Evolutionary conservation across 768 basidiomycete genomes (phyloP).

Genomic region (Podaxis sp.): DNA sequence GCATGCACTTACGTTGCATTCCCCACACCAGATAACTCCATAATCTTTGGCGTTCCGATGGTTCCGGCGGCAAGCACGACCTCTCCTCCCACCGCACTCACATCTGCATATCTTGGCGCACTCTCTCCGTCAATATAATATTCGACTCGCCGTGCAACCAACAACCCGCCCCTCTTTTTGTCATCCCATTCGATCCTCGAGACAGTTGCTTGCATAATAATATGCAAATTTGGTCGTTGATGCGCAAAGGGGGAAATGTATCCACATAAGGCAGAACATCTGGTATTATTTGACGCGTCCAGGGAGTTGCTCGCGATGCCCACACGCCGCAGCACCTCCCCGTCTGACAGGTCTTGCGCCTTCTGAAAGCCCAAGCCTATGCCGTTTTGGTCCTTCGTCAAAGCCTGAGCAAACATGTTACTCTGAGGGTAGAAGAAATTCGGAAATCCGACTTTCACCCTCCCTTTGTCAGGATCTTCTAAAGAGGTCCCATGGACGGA

Average conservation of each 20-base stretch:
- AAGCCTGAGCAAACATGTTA: slow-evolving; percentile 26
- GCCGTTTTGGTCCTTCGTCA: background rate
- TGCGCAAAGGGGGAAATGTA: slow-evolving; percentile 29
- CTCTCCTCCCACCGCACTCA: slow-evolving; percentile 44
- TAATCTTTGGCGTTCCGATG: slow-evolving; percentile 35
- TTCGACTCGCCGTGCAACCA: slow-evolving; percentile 47
- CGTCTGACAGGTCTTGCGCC: slow-evolving; percentile 28
- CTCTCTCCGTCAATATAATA: slow-evolving; percentile 30
- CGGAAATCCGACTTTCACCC: slow-evolving; percentile 34
- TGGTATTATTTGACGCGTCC: slow-evolving; percentile 31
- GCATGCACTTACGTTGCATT: slow-evolving; percentile 27
- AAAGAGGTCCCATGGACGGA: slow-evolving; percentile 25
- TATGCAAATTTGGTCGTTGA: slow-evolving; percentile 45
- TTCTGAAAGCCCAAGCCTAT: slow-evolving; percentile 22
- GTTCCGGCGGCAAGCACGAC: slow-evolving; percentile 53
- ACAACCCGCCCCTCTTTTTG: slow-evolving; percentile 25
- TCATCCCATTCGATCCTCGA: slow-evolving; percentile 48
- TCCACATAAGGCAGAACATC: slow-evolving; percentile 32
- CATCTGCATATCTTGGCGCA: slow-evolving; percentile 25
- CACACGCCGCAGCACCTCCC: slow-evolving; percentile 25
- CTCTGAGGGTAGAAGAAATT: slow-evolving; percentile 32
- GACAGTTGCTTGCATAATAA: slow-evolving; percentile 56
- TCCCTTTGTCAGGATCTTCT: slow-evolving; percentile 15
- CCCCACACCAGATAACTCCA: slow-evolving; percentile 34
- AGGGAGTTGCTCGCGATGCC: slow-evolving; percentile 31